Conservation (phyloP, 768 basidiomycete genomes). For the Pilatotrama ljubarskyi region DNA sequence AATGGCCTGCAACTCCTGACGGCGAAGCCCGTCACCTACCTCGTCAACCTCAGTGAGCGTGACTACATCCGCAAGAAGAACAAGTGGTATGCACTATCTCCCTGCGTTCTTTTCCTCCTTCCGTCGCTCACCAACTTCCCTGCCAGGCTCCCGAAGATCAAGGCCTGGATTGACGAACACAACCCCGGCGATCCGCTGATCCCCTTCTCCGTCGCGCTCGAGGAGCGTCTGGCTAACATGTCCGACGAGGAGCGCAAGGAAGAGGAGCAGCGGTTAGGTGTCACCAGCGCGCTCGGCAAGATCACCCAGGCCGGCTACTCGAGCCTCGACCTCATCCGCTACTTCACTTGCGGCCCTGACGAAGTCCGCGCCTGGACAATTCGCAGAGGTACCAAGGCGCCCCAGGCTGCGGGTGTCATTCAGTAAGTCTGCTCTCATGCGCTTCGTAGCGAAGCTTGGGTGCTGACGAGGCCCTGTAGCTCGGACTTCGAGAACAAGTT, state of each 20-base stretch:
- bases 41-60: slow-evolving; percentile 93
- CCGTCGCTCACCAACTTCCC: background rate
- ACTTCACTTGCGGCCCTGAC: slow-evolving; percentile 96
- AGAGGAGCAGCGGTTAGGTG: slow-evolving; percentile 75
- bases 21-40: slow-evolving; percentile 96
- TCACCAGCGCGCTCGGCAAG: slow-evolving; percentile 78
- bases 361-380: slow-evolving; percentile 99
- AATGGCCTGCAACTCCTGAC: slow-evolving; percentile 89
- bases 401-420: slow-evolving; percentile 97
- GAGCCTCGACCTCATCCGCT: slow-evolving; percentile 89
- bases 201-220: slow-evolving; percentile 94
- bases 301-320: slow-evolving; percentile 95
- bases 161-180: slow-evolving; percentile 95
- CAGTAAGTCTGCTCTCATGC: slow-evolving; percentile 63
- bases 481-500: slow-evolving; percentile 98
- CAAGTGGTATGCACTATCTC: slow-evolving; percentile 87
- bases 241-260: slow-evolving; percentile 69
- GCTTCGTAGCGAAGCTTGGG: background rate
- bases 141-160: slow-evolving; percentile 89
- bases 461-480: slow-evolving; percentile 38
- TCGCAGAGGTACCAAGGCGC: slow-evolving; percentile 89
- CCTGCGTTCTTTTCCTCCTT: background rate
- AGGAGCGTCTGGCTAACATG: slow-evolving; percentile 78
- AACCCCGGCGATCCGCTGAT: slow-evolving; percentile 96
- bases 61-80: slow-evolving; percentile 98